Base-by-base conservation (phyloP, 2,329 filamentous ascomycete species). In the Diaporthe sp. region DNA sequence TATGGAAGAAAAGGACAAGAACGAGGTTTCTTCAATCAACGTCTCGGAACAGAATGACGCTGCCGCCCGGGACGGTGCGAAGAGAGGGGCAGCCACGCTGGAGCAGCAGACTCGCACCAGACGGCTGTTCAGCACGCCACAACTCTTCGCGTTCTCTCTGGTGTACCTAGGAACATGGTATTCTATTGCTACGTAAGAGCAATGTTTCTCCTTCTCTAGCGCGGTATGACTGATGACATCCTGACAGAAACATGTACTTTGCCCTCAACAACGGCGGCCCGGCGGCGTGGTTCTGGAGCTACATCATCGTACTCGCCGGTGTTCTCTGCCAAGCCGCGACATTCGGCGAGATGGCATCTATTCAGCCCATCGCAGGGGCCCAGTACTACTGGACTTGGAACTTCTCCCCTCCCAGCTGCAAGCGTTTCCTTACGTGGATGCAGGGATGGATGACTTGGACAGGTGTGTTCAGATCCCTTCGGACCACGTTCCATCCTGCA, bases 361-460 rank as follows among this genome's bases (percentile, higher is more conserved):
- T 85, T 74, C 80, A 81, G 25, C 83, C 83, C 5, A 80, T 84
- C 42, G 84, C 84, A 0, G 84, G 83, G 10, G 84, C 83, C 8
- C 84, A 85, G 75, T 85, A 85, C 74, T 84, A 85, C 76, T 86
- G 84, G 84, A 85, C 83, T 6, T 79, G 80, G 69, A 73, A 7
- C 30, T 74, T 50, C 33, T 60, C 38, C 28, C 74, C 35, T 57
- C 69, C 33, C 19, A 40, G 38, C 25, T 71, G 30, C 42, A 52
- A 15, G 69, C 55, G 69, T 2, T 52, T 71, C 3, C 69, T 71
- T 5, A 76, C 76, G 1, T 76, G 73, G 47, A 35, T 77, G 19
- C 76, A 77, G 54, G 83, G 83, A 8, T 85, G 83, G 83, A 77
- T 85, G n/a, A 85, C 84, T 2, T 85, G 83, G 83, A 83, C 84